Conservation (phyloP, 371 early-diverging fungal species). For the Dentiscutata heterogama region DNA sequence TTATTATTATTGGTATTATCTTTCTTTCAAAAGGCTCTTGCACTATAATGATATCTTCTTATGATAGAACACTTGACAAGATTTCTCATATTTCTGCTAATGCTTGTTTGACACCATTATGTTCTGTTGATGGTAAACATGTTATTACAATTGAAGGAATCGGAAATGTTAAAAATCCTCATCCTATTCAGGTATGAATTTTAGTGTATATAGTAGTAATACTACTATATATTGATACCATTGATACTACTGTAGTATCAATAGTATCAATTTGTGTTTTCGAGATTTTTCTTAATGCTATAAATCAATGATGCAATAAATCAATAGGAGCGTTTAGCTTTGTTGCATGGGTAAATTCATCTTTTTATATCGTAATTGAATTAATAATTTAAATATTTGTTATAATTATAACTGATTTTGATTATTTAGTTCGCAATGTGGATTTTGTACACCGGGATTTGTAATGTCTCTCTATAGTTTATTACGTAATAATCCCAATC, state of each 20-base stretch:
- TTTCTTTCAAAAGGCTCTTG: conserved; percentile 74
- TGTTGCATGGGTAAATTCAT: conserved; percentile 59
- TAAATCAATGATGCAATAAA: neutral
- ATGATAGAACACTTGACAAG: conserved; percentile 52
- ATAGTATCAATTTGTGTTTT: neutral
- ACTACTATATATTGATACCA: no score
- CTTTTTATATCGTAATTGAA: neutral
- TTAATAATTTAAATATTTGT: neutral
- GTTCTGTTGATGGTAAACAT: conserved; percentile 78
- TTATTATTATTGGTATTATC: no score
- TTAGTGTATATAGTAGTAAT: no score
- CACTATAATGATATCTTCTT: conserved; percentile 78
- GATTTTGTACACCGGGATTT: conserved; percentile 87
- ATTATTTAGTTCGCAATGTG: conserved; percentile 75
- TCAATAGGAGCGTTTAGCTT: conserved; percentile 66
- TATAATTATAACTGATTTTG: neutral
- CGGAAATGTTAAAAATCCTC: conserved; percentile 71
- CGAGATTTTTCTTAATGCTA: neutral
- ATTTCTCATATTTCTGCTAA: conserved; percentile 67
- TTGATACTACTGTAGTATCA: no score
- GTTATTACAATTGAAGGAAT: conserved; percentile 84
- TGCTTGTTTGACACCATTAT: conserved; percentile 79
- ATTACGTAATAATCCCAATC: conserved; percentile 69
- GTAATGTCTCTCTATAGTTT: conserved; percentile 84
- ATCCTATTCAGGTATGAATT: conserved; percentile 76